A percentile compares a stretch with the other conserved stretches of the same genome.
Conservation (phyloP, 177 flowering plant genomes). For the Tripterygium wilfordii region DNA sequence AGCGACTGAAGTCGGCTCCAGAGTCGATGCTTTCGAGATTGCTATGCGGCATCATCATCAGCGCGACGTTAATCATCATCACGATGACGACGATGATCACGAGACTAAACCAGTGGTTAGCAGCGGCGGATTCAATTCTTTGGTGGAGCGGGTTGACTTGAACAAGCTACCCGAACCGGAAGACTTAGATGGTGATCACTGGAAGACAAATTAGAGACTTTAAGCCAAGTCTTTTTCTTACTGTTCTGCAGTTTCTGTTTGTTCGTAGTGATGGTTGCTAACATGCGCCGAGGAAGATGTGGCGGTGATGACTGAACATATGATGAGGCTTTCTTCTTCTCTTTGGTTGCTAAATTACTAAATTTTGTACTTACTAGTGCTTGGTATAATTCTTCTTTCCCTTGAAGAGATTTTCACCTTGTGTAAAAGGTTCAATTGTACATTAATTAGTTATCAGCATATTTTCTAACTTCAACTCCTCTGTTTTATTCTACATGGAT, state of each 20-base stretch:
- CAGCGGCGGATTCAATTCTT: conserved; percentile 1
- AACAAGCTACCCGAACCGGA: conserved; percentile 78
- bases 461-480: no score
- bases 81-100: neutral
- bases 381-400: neutral
- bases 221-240: conserved; percentile 11
- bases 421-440: conserved; percentile 16
- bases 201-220: conserved; percentile 11
- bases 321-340: neutral
- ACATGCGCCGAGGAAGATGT: conserved; percentile 14
- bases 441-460: conserved; percentile 1
- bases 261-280: conserved; percentile 7
- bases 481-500: no score
- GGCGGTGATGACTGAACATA: conserved; percentile 20
- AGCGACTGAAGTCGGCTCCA: conserved; percentile 86
- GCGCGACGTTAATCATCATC: conserved; percentile 20
- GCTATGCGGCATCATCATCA: conserved; percentile 6
- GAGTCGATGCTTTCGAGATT: conserved; percentile 72
- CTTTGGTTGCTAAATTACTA: conserved; percentile 12
- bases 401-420: conserved; percentile 10
- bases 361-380: neutral
- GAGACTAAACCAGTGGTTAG: conserved; percentile 4
- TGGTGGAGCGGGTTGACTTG: conserved; percentile 55
- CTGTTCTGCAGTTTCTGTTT: no score
- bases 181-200: conserved; percentile 36